Evolutionary conservation across 2,329 filamentous ascomycete species (phyloP).

Genomic region (Ilyonectria mors-panacis): DNA sequence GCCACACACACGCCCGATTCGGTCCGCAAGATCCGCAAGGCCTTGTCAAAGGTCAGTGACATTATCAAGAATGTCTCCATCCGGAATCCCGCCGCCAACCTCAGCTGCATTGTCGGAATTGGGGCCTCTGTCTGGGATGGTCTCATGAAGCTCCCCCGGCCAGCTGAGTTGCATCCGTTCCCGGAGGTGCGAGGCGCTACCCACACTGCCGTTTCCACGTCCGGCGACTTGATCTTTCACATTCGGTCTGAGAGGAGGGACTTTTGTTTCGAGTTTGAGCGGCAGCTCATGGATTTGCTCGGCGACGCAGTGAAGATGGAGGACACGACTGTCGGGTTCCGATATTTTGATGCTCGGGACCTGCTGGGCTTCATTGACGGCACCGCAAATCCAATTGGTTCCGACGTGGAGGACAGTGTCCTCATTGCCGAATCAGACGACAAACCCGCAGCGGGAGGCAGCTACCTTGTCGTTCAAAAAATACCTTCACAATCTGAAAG

Average conservation of each 20-base stretch:
- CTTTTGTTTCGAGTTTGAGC: conserved; percentile 71
- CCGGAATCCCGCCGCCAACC: conserved; percentile 60
- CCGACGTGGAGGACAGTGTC: conserved; percentile 58
- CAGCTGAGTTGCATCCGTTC: conserved; percentile 68
- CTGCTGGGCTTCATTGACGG: conserved; percentile 73
- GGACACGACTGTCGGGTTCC: conserved; percentile 70
- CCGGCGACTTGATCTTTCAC: conserved; percentile 71
- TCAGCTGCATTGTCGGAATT: conserved; percentile 69
- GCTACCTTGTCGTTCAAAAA: conserved; percentile 73
- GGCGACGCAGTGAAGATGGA: conserved; percentile 63
- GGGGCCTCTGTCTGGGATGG: conserved; percentile 67
- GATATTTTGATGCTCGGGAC: conserved; percentile 72
- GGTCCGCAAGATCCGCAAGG: conserved; percentile 58
- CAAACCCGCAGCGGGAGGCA: conserved; percentile 60
- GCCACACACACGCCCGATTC: conserved; percentile 54
- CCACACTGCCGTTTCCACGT: conserved; percentile 69
- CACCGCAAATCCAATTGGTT: conserved; percentile 70
- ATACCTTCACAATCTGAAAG: conserved; percentile 67
- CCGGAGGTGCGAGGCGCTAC: conserved; percentile 60
- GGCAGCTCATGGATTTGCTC: conserved; percentile 65
- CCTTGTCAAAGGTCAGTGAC: conserved; percentile 59
- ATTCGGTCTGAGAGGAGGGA: conserved; percentile 71
- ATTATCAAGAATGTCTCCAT: conserved; percentile 69
- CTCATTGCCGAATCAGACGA: conserved; percentile 61
- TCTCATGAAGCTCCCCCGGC: conserved; percentile 60